Evolutionary conservation across 495 filamentous ascomycete genomes (phyloP).

Genomic region (Saxophila tyrrhenica): DNA sequence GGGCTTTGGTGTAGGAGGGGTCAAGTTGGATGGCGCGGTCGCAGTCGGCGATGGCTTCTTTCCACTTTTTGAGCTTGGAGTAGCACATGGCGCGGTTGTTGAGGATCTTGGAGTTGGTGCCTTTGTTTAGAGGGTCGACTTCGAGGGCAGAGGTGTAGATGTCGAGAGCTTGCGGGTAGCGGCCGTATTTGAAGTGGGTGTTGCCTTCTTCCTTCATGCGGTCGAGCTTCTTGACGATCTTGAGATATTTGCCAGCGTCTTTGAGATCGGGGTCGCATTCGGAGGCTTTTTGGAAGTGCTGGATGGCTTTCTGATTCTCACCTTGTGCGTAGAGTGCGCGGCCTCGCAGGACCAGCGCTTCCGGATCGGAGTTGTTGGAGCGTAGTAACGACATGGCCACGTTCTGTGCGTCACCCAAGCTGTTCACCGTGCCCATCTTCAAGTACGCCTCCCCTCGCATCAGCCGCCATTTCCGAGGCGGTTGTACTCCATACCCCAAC

Average conservation of each 20-base stretch:
- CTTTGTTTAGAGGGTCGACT: slow-evolving; percentile 82
- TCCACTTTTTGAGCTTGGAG: slow-evolving; percentile 70
- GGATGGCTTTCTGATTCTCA: slow-evolving; percentile 89
- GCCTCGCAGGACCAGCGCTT: slow-evolving; percentile 82
- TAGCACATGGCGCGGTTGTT: slow-evolving; percentile 81
- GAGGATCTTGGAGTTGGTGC: slow-evolving; percentile 84
- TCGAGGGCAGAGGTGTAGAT: slow-evolving; percentile 74
- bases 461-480: slow-evolving; percentile 85
- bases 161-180: slow-evolving; percentile 67
- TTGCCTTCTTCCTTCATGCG: slow-evolving; percentile 93
- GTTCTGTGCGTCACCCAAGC: slow-evolving; percentile 81
- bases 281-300: slow-evolving; percentile 81
- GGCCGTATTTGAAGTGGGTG: slow-evolving; percentile 70
- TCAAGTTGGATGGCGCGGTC: slow-evolving; percentile 77
- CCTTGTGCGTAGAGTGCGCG: slow-evolving; percentile 80
- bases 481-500: slow-evolving; percentile 58
- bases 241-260: slow-evolving; percentile 68
- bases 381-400: slow-evolving; percentile 78
- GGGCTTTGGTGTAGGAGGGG: slow-evolving; percentile 74
- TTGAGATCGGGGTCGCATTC: slow-evolving; percentile 87
- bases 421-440: slow-evolving; percentile 82
- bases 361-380: slow-evolving; percentile 79
- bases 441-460: slow-evolving; percentile 90
- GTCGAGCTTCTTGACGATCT: slow-evolving; percentile 81
- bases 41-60: slow-evolving; percentile 71